Percentiles rank a stretch among this genome's conserved stretches.
phyloP scores from a whole-genome alignment of 768 basidiomycete genomes.

The Chiua virens region DNA sequence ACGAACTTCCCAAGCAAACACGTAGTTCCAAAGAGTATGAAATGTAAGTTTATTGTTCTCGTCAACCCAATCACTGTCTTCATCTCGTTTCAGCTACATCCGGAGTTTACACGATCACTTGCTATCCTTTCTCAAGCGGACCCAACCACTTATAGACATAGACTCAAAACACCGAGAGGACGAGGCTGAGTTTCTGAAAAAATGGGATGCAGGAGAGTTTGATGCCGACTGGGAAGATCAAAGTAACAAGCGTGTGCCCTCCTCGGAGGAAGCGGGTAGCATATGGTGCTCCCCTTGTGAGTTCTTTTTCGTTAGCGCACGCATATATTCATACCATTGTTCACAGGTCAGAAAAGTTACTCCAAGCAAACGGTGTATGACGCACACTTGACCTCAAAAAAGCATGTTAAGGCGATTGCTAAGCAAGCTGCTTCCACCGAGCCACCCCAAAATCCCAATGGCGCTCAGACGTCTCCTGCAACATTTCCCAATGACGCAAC shows the following conservation, averaged over 20 bases:
- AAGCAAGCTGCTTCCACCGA: constrained; percentile 55
- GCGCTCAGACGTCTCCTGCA: constrained; percentile 22
- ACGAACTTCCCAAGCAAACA: constrained; percentile 66
- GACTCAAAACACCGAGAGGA: constrained; percentile 64
- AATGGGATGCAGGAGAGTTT: constrained; percentile 80
- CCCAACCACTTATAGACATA: constrained; percentile 79
- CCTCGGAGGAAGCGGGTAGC: constrained; percentile 51
- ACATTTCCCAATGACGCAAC: constrained; percentile 34
- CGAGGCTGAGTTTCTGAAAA: constrained; percentile 67
- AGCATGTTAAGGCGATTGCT: constrained; percentile 88
- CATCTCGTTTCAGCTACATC: constrained; percentile 63
- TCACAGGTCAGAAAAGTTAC: constrained; percentile 87
- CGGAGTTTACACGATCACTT: constrained; percentile 80
- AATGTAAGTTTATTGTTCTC: constrained; percentile 46
- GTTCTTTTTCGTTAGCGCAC: constrained; percentile 31
- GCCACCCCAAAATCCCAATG: constrained; percentile 36
- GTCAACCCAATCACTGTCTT: constrained; percentile 7
- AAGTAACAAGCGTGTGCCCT: constrained; percentile 36
- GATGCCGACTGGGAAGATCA: constrained; percentile 67
- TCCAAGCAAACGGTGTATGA: constrained; percentile 98
- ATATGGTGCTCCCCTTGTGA: constrained; percentile 95
- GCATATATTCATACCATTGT: constrained; percentile 2
- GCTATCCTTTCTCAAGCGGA: constrained; percentile 80
- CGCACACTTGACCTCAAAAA: constrained; percentile 93
- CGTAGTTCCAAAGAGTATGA: constrained; percentile 77